Evolutionary conservation across 352 stramenopile species (phyloP), one percentile per base, ranked within the genome.

Genomic region (Phytopythium sindhum): DNA sequence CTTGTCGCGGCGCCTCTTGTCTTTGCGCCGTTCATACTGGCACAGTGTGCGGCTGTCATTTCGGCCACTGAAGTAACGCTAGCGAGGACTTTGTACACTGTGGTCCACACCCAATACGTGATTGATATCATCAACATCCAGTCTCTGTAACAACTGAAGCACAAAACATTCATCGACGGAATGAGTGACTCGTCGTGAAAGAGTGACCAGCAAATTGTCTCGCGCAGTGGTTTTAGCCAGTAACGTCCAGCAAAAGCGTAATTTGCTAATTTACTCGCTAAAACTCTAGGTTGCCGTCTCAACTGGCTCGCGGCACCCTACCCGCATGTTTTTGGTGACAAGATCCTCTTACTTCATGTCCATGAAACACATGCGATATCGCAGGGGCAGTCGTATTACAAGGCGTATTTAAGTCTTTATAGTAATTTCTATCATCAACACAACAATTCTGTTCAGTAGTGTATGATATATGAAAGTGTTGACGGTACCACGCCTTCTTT

Each of bases 281-380:
- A 45, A 45, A 45, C 4, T 21, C 39, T 9, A 7, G 15, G 12
- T 19, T 42, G 5, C 3, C 31, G 31, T 8, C 31, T 35, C 66
- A 74, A 80, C 72, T 80, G 72, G 69, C 72, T 80, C 48, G 57
- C 53, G 37, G 12, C 54, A 26, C 69, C 68, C 69, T 72, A 76
- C 3, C 60, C 69, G 41, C 66, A 55, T 15, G 4, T n/a, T 56
- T 24, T 15, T 21, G 5, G 17, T 17, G 28, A 39, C 26, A 56
- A 41, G 28, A 41, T 41, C 28, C 28, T 21, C 31, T 19, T 19
- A 1, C 5, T 6, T 39, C 51, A 42, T 28, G 51, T 54, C 47
- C 6, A 54, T 54, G 47, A 54, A 54, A 14, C 26, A 19, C 19
- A 39, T 57, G 29, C 51, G 14, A 29, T 57, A 29, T 44, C 15